phyloP scores from a whole-genome alignment of 345 rosid genomes.

The Eutrema japonicum region DNA sequence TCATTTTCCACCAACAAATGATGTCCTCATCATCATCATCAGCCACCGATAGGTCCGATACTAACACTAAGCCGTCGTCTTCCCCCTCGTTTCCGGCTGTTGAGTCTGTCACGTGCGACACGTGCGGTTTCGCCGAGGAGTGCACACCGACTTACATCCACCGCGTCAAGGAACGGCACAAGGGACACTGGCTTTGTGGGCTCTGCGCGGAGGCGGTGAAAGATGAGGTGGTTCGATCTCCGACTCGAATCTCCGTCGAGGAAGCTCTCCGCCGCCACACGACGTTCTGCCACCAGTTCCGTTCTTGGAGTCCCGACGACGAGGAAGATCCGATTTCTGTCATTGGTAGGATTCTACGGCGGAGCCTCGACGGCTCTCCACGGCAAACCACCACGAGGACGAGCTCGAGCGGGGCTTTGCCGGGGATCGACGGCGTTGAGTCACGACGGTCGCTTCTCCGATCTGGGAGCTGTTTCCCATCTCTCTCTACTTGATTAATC shows the following conservation, averaged over 20 bases:
- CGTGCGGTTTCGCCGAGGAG: conserved; percentile 78
- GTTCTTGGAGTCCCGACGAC: conserved; percentile 38
- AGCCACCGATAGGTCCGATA: conserved; percentile 15
- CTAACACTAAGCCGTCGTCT: conserved; percentile 13
- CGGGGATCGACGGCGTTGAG: conserved; percentile 45
- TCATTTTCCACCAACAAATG: conserved; percentile 6
- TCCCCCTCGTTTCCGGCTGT: conserved; percentile 25
- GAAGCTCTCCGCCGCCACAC: conserved; percentile 71
- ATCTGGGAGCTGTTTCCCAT: conserved; percentile 66
- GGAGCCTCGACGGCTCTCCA: conserved; percentile 58
- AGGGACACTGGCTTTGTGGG: conserved; percentile 79
- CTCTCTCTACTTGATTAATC: conserved; percentile 51
- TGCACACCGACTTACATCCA: conserved; percentile 66
- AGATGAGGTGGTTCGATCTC: conserved; percentile 58
- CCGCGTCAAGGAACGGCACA: conserved; percentile 54
- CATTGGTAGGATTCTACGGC: conserved; percentile 59
- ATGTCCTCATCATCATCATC: conserved; percentile 39
- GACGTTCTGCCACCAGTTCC: conserved; percentile 59
- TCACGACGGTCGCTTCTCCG: conserved; percentile 52
- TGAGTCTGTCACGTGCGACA: conserved; percentile 62
- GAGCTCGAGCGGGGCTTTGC: conserved; percentile 50
- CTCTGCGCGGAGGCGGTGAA: conserved; percentile 75
- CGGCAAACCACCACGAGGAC: conserved; percentile 44
- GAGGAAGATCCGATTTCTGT: conserved; percentile 74
- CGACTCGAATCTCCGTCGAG: conserved; percentile 44